phyloP scores from a whole-genome alignment of 495 filamentous ascomycete species.

The Daldinia concentrica region DNA sequence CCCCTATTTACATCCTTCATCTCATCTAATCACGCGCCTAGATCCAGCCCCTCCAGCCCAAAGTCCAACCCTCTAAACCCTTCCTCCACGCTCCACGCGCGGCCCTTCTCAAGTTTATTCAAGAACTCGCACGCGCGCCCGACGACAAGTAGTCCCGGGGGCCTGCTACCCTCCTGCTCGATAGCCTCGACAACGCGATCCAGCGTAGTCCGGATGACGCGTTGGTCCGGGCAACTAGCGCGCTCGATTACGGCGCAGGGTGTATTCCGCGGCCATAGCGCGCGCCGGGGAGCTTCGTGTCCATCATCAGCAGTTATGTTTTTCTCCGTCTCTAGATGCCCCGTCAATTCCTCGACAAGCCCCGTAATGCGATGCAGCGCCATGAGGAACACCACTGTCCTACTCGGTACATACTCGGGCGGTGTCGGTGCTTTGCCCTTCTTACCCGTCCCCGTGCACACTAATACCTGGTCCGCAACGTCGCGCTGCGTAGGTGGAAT shows the following conservation, averaged over 20 bases:
- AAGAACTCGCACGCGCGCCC: slow-evolving; percentile 85
- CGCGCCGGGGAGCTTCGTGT: slow-evolving; percentile 44
- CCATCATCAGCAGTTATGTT: slow-evolving; percentile 12
- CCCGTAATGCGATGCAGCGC: slow-evolving; percentile 83
- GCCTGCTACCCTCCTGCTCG: slow-evolving; percentile 87
- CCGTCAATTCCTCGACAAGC: slow-evolving; percentile 72
- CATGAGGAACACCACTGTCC: slow-evolving; percentile 97
- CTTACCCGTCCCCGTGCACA: slow-evolving; percentile 94
- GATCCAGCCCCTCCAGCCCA: slow-evolving; percentile 40
- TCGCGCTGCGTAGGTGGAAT: slow-evolving; percentile 89
- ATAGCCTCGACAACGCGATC: slow-evolving; percentile 81
- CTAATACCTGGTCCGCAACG: slow-evolving; percentile 89
- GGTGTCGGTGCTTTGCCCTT: slow-evolving; percentile 85
- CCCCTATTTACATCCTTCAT: not conserved
- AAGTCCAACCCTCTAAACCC: slow-evolving; percentile 77
- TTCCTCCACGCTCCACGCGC: slow-evolving; percentile 89
- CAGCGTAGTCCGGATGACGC: slow-evolving; percentile 87
- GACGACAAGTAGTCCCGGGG: slow-evolving; percentile 90
- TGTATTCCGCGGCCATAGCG: slow-evolving; percentile 63
- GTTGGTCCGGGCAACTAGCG: slow-evolving; percentile 93
- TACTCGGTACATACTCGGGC: slow-evolving; percentile 76
- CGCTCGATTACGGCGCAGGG: slow-evolving; percentile 94
- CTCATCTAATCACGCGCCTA: slow-evolving; percentile 18
- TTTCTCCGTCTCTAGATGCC: slow-evolving; percentile 29
- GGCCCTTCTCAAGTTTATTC: slow-evolving; percentile 58